Base-by-base conservation (phyloP, 2,329 filamentous ascomycete species). In the Exophiala sideris region DNA sequence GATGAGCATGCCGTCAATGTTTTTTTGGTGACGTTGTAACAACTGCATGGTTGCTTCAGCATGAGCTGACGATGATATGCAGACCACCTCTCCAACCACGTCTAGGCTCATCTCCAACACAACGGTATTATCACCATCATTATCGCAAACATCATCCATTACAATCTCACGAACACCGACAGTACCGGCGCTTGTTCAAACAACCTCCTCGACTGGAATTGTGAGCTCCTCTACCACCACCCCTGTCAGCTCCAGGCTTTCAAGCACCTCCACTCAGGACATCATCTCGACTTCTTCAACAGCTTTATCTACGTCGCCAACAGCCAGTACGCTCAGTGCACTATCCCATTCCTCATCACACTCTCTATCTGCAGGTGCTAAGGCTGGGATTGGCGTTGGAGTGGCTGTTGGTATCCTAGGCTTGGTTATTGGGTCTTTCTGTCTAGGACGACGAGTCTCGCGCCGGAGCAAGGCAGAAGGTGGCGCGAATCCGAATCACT, bases 321-420 rank as follows among this genome's bases (percentile, higher is more conserved):
- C 45, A 10, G 38, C 51, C 7, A 12, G 14, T 32, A 41, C 36
- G 12, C 18, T 47, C 36, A 48, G 24, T 45, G 36, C 16, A n/a
- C 46, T 50, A 38, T 38, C 53, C 6, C 24, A 46, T 16, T 54
- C 53, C 16, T 18, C 51, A 4, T 50, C 51, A 11, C 18, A 46
- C 16, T 52, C 55, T 16, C 53, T 62, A 5, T 58, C 60, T 20
- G 48, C 55, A 1, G 60, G 55, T 24, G 55, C 52, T 2, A 62
- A 60, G 29, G 57, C 58, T 38, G 60, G 60, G 5, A 59, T 62
- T 14, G 60, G 54, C 18, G 20, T 62, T 16, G 60, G 57, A 3
- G 60, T 58, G 18, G 51, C 48, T 11, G 24, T 61, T 3, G 52
- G 48, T 6, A 54, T 56, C 9, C 48, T 57, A 21, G 20, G 48